Conservation (phyloP, 768 basidiomycete species). For the Pisolithus orientalis region DNA sequence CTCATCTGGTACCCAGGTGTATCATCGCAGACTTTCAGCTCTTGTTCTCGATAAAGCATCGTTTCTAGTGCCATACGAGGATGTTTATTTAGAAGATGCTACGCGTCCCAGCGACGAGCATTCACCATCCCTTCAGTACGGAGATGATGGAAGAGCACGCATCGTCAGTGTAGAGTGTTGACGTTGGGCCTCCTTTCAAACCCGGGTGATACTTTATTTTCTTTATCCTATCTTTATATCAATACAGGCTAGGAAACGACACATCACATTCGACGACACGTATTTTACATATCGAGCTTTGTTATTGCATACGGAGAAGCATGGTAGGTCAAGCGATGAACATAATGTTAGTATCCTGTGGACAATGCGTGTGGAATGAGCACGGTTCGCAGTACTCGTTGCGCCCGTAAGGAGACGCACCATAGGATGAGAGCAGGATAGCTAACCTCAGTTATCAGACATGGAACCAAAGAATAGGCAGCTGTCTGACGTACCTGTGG, state of each 20-base stretch:
- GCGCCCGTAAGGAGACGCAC: constrained; percentile 23
- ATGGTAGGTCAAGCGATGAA: constrained; percentile 20
- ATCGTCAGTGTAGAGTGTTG: constrained; percentile 49
- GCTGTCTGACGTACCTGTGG: constrained; percentile 34
- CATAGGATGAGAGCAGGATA: constrained; percentile 39
- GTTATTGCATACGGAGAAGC: not conserved
- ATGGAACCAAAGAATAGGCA: not conserved
- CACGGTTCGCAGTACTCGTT: not conserved
- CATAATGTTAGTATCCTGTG: constrained; percentile 24
- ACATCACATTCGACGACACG: not conserved
- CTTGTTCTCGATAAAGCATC: constrained; percentile 46
- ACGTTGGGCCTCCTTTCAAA: not conserved
- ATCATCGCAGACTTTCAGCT: constrained; percentile 58
- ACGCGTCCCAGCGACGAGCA: constrained; percentile 10
- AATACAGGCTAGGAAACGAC: not conserved
- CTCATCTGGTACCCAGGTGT: constrained; percentile 33
- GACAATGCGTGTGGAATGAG: not conserved
- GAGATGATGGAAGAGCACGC: constrained; percentile 45
- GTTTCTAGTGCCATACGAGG: constrained; percentile 4
- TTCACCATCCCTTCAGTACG: constrained; percentile 41
- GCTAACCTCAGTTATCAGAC: constrained; percentile 16
- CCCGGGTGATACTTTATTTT: too few species aligned
- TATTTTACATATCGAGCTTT: not conserved
- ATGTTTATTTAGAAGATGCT: constrained; percentile 9
- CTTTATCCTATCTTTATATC: not conserved